phyloP scores from a whole-genome alignment of 306 rosid genomes.

The Medicago arabica region DNA sequence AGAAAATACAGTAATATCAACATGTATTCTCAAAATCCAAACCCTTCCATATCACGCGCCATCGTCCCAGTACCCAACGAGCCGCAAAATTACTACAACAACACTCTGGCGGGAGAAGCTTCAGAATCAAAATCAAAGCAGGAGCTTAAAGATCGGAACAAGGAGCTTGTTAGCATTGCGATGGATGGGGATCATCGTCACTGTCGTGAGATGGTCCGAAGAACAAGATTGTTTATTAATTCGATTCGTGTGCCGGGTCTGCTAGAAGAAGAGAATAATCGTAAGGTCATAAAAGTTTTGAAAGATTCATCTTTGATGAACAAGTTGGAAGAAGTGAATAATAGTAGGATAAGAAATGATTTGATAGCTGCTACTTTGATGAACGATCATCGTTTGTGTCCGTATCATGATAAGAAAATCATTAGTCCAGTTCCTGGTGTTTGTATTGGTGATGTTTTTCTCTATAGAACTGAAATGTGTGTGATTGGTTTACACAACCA shows the following conservation, averaged over 20 bases:
- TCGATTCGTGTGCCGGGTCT: constrained; percentile 60
- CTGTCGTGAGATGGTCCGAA: constrained; percentile 65
- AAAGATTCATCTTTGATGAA: too few relatives aligned
- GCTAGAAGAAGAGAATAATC: constrained; percentile 58
- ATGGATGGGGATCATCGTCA: constrained; percentile 61
- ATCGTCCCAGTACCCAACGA: too few relatives aligned
- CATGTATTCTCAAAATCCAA: too few relatives aligned
- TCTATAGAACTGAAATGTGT: constrained; percentile 81
- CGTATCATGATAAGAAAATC: constrained; percentile 87
- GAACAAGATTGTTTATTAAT: constrained; percentile 77
- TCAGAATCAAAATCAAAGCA: too few relatives aligned
- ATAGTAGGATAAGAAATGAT: constrained; percentile 55
- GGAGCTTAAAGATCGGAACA: neutral
- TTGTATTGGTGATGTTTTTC: constrained; percentile 81
- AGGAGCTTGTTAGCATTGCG: constrained; percentile 74
- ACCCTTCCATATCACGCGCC: too few relatives aligned
- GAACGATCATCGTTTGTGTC: constrained; percentile 73
- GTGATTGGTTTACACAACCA: constrained; percentile 95
- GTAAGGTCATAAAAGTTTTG: constrained; percentile 32
- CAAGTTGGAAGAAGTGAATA: too few relatives aligned
- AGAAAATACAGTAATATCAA: too few relatives aligned
- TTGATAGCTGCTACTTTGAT: constrained; percentile 66
- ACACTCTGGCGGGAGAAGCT: too few relatives aligned
- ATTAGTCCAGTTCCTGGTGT: constrained; percentile 92
- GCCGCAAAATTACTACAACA: too few relatives aligned